Base-by-base conservation (phyloP, 2,329 filamentous ascomycete species). In the Verticillium tricorpus region DNA sequence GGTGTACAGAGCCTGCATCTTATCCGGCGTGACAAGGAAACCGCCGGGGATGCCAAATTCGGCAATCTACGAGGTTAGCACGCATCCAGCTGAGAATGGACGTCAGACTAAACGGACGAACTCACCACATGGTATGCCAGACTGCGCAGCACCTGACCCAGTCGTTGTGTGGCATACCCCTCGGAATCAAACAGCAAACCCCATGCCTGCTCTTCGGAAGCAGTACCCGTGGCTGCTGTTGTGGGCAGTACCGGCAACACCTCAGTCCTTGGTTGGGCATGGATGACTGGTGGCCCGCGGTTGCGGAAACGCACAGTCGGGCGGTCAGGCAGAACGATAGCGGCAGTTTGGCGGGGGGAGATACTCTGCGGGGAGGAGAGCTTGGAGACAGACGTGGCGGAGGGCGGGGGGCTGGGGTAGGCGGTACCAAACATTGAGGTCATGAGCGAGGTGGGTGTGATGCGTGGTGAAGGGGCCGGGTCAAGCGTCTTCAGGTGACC, bases 1-100 rank as follows among this genome's bases (percentile, higher is more conserved):
- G 17, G 84, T 80, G 70, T 96, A 96, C 67, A 93, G 91, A 57
- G 82, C 81, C 15, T 85, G 81, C 78, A 97, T 84, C 76, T 95
- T 95, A 5, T 85, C 77, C 0, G 92, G 92, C 0, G 89, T 85
- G 39, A 96, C 82, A 52, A 95, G 90, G 17, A 94, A 59, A 1
- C 71, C 73, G 58, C 70, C 62, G 0, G 59, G 34, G 2, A 22
- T 39, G 15, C 6, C 60, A n/a, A 64, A 74, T 34, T 74, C 71
- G 3, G 67, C 59, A 61, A 74, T 72, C 74, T 77, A 32, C 28
- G 22, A 39, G 32, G 22, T 50, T n/a, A 50, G 45, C 45, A 50
- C 19, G n/a, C 19, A 11, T 50, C 17, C 17, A 50, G 8, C 22
- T 22, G 9, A 12, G 19, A 2, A 25, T 22, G 19, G 11, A 5